phyloP scores from a whole-genome alignment of 257 asterid genomes.

The Gentiana straminea region DNA sequence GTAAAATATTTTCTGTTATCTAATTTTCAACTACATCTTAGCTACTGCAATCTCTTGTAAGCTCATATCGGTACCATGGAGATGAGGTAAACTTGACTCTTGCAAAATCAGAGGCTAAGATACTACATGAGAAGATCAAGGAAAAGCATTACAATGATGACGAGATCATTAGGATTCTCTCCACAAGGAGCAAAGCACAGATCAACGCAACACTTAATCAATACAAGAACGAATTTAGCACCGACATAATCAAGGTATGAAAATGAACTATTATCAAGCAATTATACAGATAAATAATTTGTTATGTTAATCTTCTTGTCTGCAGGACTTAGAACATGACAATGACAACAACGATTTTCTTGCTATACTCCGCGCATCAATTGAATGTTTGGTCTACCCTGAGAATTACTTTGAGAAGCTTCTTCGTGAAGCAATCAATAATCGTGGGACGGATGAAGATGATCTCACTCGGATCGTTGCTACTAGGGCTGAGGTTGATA shows the following conservation, averaged over 20 bases:
- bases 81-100: constrained; percentile 78
- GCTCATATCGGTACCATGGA: constrained; percentile 74
- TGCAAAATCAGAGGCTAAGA: constrained; percentile 78
- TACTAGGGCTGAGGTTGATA: constrained; percentile 83
- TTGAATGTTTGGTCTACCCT: constrained; percentile 55
- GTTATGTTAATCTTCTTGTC: neutral
- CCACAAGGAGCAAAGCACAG: constrained; percentile 91
- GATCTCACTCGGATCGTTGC: constrained; percentile 66
- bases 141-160: constrained; percentile 64
- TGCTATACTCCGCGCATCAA: constrained; percentile 42
- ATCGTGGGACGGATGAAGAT: constrained; percentile 71
- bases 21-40: constrained; percentile 11
- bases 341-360: constrained; percentile 69
- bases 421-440: constrained; percentile 55
- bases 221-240: constrained; percentile 64
- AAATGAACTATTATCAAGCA: neutral
- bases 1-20: too few relatives aligned
- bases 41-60: constrained; percentile 75
- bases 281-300: neutral
- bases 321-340: constrained; percentile 69
- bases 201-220: constrained; percentile 77
- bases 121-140: constrained; percentile 65
- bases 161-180: constrained; percentile 65
- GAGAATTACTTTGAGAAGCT: constrained; percentile 80
- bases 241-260: constrained; percentile 57